Evolutionary conservation across 1,139 yeast genomes (phyloP).

Genomic region (Scheffersomyces illinoinensis): DNA sequence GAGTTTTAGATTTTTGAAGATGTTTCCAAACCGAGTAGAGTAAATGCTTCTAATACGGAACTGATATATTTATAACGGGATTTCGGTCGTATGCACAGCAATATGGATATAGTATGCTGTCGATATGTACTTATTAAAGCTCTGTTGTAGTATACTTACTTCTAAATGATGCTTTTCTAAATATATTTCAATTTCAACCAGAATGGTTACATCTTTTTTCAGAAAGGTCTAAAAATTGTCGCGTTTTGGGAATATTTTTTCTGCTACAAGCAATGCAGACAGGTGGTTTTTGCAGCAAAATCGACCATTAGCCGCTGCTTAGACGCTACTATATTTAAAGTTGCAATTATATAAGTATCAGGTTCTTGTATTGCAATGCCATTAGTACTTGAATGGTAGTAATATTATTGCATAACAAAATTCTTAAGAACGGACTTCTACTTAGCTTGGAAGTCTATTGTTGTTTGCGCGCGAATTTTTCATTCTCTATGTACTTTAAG

Average conservation of each 20-base stretch:
- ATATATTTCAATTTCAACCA: background rate
- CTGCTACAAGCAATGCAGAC: background rate
- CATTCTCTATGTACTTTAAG: constrained; percentile 19
- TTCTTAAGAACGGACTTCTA: no score
- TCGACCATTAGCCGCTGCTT: background rate
- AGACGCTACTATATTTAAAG: background rate
- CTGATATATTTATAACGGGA: background rate
- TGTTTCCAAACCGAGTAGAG: background rate
- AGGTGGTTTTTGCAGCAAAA: background rate
- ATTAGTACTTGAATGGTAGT: background rate
- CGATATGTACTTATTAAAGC: background rate
- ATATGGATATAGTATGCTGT: background rate
- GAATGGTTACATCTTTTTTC: background rate
- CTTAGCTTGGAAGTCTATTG: background rate
- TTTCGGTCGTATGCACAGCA: background rate
- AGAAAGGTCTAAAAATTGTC: background rate
- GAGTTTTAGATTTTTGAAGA: no score
- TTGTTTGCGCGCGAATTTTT: background rate
- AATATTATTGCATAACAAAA: no score
- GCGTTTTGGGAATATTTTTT: background rate
- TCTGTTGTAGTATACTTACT: background rate
- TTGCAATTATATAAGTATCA: no score
- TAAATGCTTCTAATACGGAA: background rate
- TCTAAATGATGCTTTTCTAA: background rate
- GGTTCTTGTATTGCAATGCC: background rate